These are phyloP conservation scores for Diplocarpon mali DNA, from an alignment of 2,329 filamentous ascomycete genomes.

Conservation along the genomic window DNA sequence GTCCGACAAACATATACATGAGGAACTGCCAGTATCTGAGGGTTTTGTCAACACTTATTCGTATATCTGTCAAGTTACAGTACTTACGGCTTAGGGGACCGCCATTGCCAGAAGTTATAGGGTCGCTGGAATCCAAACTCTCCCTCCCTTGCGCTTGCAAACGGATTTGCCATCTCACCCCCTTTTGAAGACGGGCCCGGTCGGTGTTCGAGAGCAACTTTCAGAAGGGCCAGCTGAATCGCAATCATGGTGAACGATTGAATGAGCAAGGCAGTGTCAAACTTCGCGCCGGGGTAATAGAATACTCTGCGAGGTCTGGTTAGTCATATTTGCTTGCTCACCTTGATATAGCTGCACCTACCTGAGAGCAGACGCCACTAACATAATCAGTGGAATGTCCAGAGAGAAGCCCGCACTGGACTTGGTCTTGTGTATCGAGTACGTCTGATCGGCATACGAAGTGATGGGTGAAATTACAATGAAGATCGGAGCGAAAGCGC, in stretches of 20 bases:
- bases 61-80: too few species aligned
- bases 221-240: constrained; percentile 52
- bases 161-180: constrained; percentile 50
- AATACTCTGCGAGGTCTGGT: constrained; percentile 42
- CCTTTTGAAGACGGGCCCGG: constrained; percentile 47
- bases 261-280: constrained; percentile 50
- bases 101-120: constrained; percentile 78
- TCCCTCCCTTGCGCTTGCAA: constrained; percentile 34
- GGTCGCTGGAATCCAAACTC: constrained; percentile 41
- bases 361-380: constrained; percentile 56
- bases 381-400: constrained; percentile 63
- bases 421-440: constrained; percentile 52
- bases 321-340: constrained; percentile 4
- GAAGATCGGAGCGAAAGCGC: constrained; percentile 50
- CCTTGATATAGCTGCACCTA: constrained; percentile 26
- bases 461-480: constrained; percentile 52
- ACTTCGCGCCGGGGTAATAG: constrained; percentile 57
- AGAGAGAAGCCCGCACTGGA: constrained; percentile 59
- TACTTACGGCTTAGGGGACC: constrained; percentile 50
- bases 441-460: constrained; percentile 54
- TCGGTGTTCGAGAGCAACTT: constrained; percentile 59
- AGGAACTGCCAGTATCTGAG: constrained; percentile 68
- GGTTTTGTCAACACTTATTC: too few species aligned
- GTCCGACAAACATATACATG: constrained; percentile 49
- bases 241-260: constrained; percentile 56